Conservation (phyloP, 768 basidiomycete species). For the Macrolepiota dolichaula region DNA sequence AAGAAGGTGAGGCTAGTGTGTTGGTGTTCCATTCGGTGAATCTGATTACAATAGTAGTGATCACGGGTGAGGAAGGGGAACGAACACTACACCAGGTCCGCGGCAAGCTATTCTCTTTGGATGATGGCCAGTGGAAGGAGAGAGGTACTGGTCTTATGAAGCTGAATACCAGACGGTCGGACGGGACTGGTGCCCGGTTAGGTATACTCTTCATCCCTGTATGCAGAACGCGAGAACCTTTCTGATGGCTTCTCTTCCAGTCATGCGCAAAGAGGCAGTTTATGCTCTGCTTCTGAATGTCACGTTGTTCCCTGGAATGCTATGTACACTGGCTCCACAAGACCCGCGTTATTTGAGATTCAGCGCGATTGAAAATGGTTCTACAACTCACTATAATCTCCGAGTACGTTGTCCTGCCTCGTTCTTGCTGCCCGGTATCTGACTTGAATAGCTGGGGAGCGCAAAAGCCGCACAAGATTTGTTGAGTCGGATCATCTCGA, state of each 20-base stretch:
- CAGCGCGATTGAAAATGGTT: conserved; percentile 62
- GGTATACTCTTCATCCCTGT: conserved; percentile 35
- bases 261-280: conserved; percentile 86
- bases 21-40: not conserved
- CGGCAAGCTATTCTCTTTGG: conserved; percentile 68
- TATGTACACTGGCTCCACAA: conserved; percentile 57
- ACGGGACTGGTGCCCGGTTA: conserved; percentile 68
- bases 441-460: conserved; percentile 48
- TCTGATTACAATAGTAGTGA: conserved; percentile 36
- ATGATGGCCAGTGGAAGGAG: conserved; percentile 70
- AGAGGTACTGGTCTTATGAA: conserved; percentile 69
- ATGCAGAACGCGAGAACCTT: not conserved
- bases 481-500: conserved; percentile 51
- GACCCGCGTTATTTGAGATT: conserved; percentile 80
- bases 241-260: conserved; percentile 30
- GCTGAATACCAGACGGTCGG: conserved; percentile 61
- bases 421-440: conserved; percentile 10
- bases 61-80: conserved; percentile 83
- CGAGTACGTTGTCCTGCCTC: conserved; percentile 43
- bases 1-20: conserved; percentile 50
- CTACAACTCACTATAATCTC: conserved; percentile 69
- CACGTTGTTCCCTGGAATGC: conserved; percentile 77
- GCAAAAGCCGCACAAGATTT: conserved; percentile 72
- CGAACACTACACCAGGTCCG: conserved; percentile 73
- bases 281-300: conserved; percentile 72